Evolutionary conservation across 2,329 filamentous ascomycete species (phyloP), one percentile per base, ranked within the genome.

Genomic region (Alternaria viburni): DNA sequence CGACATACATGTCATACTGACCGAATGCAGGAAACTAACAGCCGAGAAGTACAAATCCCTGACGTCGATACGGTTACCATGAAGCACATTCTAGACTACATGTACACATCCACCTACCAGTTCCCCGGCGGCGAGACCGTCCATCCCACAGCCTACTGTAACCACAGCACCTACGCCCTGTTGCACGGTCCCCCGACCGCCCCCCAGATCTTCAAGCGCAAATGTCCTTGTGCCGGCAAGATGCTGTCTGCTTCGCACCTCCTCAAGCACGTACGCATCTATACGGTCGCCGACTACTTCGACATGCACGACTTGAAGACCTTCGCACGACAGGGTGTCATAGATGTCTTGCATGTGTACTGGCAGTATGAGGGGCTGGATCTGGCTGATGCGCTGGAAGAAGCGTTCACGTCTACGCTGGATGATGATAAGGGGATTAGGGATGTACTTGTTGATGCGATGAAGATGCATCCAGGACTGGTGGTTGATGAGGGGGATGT

Each of bases 401-500:
- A 58, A 11, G 57, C 51, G 8, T 66, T 66, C 15, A 56, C 51
- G 2, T 47, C 41, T 32, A 61, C 54, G 9, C 64, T 54, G 9
- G 61, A 63, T 19, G 52, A 56, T 4, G 61, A 66, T 23, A 28
- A 36, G 25, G 57, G 57, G 8, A 23, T 64, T 10, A 52, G 57
- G 9, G n/a, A 57, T 15, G 32, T 51, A n/a, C 45, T 64, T 6
- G 21, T 60, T 5, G 26, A 47, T 15, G 45, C 19, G 11, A 44
- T 64, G 61, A 47, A 28, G 15, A 52, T 46, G 25, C 61, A 64
- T 50, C 57, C 61, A 5, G 57, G 61, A 1, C 10, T 64, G 12
- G 61, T 50, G 21, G 60, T 64, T 17, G 57, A 66, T 52, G 54
- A 57, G 7, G 60, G 64, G 2, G 59, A 58, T n/a, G 50, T 66